Evolutionary conservation across 2,329 filamentous ascomycete genomes (phyloP), one percentile per base, ranked within the genome.

Genomic region (Pseudohalonectria lignicola): DNA sequence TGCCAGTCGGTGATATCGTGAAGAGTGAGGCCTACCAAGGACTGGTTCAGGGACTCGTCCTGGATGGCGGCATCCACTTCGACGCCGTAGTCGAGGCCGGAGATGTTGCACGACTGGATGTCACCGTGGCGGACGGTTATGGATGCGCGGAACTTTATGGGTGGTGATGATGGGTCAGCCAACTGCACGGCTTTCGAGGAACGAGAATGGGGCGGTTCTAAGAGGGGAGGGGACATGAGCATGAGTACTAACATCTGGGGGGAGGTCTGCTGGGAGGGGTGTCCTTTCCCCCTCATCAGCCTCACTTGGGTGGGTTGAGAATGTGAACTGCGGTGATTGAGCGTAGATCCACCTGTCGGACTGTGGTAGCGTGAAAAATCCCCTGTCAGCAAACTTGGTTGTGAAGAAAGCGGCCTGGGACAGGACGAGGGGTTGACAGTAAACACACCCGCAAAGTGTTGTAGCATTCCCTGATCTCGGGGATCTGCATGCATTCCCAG

Each of bases 251-350:
- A 71, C 69, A 31, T 60, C 60, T 20, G 56, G 42, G 4, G 64
- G 65, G 3, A 81, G 58, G 17, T 62, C 56, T 11, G 60, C 52
- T 1, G 74, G 70, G 11, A 73, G 43, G 0, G 55, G 48, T 1
- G 75, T 74, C 29, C 76, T 63, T 42, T 69, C 59, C 40, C 77
- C 61, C 40, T 74, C 63, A 58, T 82, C 67, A 31, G 76, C 64
- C 45, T 76, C 64, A 44, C 69, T 70, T 28, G 79, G 60, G 54
- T 72, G 62, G 4, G 72, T 78, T 4, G 74, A 76, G 47, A 90
- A 78, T 7, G 71, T 76, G 55, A 94, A 95, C 39, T 80, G 79
- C 1, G 88, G 88, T 2, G 88, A 94, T 60, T 94, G 87, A 3
- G 74, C 74, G 58, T 82, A 94, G 41, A 82, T 81, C 86, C 87